phyloP scores from a whole-genome alignment of 164 flowering plant genomes.

The Hamamelis virginiana region DNA sequence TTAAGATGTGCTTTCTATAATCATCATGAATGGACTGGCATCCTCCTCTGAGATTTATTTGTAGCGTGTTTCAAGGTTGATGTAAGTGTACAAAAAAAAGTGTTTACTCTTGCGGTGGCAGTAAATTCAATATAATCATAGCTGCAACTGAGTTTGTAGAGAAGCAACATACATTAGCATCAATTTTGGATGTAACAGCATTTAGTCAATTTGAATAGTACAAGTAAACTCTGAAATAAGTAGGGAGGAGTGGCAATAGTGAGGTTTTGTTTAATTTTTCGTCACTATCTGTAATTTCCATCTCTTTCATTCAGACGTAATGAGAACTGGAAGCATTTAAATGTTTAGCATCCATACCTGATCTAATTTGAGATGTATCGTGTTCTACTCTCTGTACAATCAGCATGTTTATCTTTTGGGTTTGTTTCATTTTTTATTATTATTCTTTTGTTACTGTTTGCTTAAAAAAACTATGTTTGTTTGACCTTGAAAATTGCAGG shows the following conservation, averaged over 20 bases:
- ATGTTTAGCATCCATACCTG: not conserved
- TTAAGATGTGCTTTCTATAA: too few relatives aligned
- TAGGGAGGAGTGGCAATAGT: not conserved
- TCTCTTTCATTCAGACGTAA: too few relatives aligned
- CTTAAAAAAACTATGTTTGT: not conserved
- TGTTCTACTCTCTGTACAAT: not conserved
- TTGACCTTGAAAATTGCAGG: conserved; percentile 44
- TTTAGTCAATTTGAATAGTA: not conserved
- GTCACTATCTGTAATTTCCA: too few relatives aligned
- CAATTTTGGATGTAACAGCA: not conserved
- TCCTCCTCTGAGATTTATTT: too few relatives aligned
- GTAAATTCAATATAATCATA: not conserved
- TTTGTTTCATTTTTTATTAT: not conserved
- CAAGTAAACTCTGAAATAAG: not conserved
- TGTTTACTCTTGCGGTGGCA: too few relatives aligned
- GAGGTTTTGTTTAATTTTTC: not conserved
- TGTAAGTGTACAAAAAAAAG: too few relatives aligned
- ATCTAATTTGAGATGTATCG: not conserved
- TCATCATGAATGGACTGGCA: too few relatives aligned
- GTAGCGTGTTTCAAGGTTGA: too few relatives aligned
- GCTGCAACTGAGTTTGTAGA: not conserved
- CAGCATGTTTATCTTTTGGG: not conserved
- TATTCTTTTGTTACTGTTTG: not conserved
- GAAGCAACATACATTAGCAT: not conserved
- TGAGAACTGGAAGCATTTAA: not conserved